Conservation (phyloP, 2,329 filamentous ascomycete species). For the Pezicula carpinea region DNA sequence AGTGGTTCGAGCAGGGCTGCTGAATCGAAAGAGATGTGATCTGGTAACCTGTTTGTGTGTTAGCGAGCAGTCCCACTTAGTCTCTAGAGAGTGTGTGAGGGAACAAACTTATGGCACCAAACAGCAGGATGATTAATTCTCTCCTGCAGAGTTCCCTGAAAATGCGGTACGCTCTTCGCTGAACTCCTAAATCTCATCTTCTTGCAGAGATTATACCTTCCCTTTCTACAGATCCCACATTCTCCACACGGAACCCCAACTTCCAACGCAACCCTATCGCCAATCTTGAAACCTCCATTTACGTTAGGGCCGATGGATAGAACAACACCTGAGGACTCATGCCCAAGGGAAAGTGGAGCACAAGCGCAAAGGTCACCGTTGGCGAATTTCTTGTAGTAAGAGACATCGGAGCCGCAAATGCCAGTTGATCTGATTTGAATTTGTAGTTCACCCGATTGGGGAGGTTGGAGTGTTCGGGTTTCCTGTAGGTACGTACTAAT, state of each 20-base stretch:
- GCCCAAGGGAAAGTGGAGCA: constrained; percentile 59
- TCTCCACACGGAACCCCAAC: constrained; percentile 87
- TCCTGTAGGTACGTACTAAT: constrained; percentile 36
- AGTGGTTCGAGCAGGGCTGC: constrained; percentile 58
- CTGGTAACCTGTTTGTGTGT: constrained; percentile 43
- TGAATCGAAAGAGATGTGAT: constrained; percentile 52
- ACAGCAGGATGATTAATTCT: constrained; percentile 56
- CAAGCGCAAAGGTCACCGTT: constrained; percentile 66
- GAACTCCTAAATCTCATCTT: constrained; percentile 58
- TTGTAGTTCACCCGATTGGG: constrained; percentile 51
- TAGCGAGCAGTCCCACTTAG: too few species aligned
- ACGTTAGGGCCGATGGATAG: constrained; percentile 50
- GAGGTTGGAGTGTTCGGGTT: constrained; percentile 37
- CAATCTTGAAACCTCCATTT: constrained; percentile 42
- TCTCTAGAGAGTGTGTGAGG: not conserved
- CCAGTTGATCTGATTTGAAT: constrained; percentile 61
- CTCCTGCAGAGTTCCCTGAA: constrained; percentile 58
- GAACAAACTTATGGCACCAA: constrained; percentile 56
- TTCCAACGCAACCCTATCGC: constrained; percentile 67
- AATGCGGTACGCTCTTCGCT: constrained; percentile 59
- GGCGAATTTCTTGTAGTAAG: constrained; percentile 68
- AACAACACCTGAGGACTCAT: constrained; percentile 57
- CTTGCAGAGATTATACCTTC: constrained; percentile 65
- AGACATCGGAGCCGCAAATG: constrained; percentile 66
- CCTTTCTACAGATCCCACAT: constrained; percentile 86